These are phyloP conservation scores for Coemansia sp. DNA, from an alignment of 192 early-diverging fungal genomes.

Conservation along the genomic window DNA sequence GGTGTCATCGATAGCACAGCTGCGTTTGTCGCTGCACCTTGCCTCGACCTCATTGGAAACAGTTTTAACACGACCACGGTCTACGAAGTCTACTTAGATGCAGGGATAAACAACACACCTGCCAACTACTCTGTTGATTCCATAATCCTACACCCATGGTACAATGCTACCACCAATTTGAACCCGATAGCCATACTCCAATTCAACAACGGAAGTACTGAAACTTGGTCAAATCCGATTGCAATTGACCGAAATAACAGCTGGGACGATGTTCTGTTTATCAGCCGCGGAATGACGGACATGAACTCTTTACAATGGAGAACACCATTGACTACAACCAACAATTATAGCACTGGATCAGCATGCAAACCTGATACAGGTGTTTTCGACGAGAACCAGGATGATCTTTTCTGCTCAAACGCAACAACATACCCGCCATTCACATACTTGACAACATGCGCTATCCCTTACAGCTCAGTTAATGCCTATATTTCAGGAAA, in stretches of 20 bases:
- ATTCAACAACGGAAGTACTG: neutral
- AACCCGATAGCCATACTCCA: slow-evolving; percentile 14
- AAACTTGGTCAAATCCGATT: slow-evolving; percentile 1
- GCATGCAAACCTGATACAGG: neutral
- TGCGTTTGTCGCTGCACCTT: neutral
- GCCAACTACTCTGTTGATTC: slow-evolving; percentile 2
- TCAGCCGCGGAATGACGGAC: neutral
- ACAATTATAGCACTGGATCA: neutral
- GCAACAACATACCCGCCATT: neutral
- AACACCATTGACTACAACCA: neutral
- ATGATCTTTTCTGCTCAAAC: neutral
- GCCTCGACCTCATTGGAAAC: neutral
- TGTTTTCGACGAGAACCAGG: neutral
- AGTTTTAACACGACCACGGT: no score
- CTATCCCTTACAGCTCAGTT: neutral
- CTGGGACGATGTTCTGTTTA: neutral
- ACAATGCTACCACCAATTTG: neutral
- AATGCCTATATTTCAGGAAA: neutral
- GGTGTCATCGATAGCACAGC: no score
- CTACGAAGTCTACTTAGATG: no score
- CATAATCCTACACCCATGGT: slow-evolving; percentile 3
- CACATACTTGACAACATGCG: neutral
- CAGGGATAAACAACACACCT: neutral
- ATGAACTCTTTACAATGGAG: neutral
- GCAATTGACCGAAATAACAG: neutral